phyloP scores from a whole-genome alignment of 2,329 filamentous ascomycete species.

The Uncinocarpus reesii region DNA sequence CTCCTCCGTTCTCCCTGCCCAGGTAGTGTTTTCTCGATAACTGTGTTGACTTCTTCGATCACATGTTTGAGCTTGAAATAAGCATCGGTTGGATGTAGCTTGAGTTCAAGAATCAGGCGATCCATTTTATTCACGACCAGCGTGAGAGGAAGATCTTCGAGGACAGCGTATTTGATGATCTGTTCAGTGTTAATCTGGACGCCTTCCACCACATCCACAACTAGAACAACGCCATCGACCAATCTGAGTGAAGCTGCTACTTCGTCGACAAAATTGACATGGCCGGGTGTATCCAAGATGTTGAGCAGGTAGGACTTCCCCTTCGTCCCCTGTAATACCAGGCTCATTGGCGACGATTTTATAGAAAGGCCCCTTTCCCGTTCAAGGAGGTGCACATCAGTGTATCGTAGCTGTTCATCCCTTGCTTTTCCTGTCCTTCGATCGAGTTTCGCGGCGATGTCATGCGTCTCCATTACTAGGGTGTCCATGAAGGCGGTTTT shows the following conservation, averaged over 20 bases:
- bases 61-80: conserved; percentile 99
- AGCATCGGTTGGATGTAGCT: conserved; percentile 84
- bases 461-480: conserved; percentile 90
- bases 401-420: conserved; percentile 89
- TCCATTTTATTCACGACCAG: conserved; percentile 97
- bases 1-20: conserved; percentile 67
- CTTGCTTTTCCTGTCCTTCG: conserved; percentile 68
- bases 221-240: conserved; percentile 81
- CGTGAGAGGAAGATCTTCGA: conserved; percentile 80
- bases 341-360: conserved; percentile 87
- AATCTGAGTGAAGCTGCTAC: conserved; percentile 79
- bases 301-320: conserved; percentile 94
- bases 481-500: conserved; percentile 99
- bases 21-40: conserved; percentile 80
- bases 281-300: conserved; percentile 88
- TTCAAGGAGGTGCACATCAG: conserved; percentile 81
- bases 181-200: conserved; percentile 97
- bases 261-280: conserved; percentile 98
- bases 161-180: conserved; percentile 88
- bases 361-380: conserved; percentile 82
- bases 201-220: conserved; percentile 96
- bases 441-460: conserved; percentile 67
- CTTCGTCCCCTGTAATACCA: conserved; percentile 76
- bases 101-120: conserved; percentile 82
- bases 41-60: conserved; percentile 94